Conservation (phyloP, 495 filamentous ascomycete species). For the Podospora sp. region DNA sequence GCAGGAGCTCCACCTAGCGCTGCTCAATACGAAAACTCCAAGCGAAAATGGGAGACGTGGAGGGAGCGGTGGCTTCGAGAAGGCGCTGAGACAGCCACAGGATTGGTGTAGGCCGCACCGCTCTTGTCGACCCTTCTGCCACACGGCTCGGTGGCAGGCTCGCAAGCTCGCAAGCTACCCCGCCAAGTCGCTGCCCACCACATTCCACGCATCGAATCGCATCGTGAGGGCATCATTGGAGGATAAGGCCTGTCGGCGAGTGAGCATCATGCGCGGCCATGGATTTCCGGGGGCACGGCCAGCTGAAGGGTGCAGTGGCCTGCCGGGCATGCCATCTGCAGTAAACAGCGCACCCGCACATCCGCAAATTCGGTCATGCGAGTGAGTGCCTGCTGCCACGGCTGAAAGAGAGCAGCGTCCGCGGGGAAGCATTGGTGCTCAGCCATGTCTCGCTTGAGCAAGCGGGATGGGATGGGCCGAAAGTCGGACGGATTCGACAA, state of each 20-base stretch:
- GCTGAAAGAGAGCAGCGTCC: not conserved
- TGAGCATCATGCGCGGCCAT: not conserved
- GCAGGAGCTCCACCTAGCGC: not conserved
- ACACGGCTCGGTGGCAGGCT: not conserved
- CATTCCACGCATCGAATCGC: not conserved
- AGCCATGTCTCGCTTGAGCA: conserved; percentile 15
- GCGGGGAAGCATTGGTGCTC: not conserved
- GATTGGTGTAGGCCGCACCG: conserved; percentile 2
- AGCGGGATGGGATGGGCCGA: not conserved
- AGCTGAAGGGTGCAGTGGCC: conserved; percentile 13
- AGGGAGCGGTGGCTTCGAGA: not conserved
- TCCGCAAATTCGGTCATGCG: conserved; percentile 5
- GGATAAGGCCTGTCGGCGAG: not conserved
- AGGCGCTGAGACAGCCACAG: conserved; percentile 10
- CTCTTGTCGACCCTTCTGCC: not conserved
- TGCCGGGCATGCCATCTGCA: not conserved
- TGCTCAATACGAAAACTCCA: conserved; percentile 2
- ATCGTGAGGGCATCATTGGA: conserved; percentile 8
- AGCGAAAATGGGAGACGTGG: not conserved
- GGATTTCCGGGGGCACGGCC: conserved; percentile 2
- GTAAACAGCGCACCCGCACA: conserved; percentile 10
- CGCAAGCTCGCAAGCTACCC: not conserved
- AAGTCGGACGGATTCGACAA: not conserved
- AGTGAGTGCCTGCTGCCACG: not conserved
- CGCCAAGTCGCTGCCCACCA: conserved; percentile 4